These are phyloP conservation scores for Trichosanthes cucumerina DNA, from an alignment of 306 rosid species.

Conservation along the genomic window DNA sequence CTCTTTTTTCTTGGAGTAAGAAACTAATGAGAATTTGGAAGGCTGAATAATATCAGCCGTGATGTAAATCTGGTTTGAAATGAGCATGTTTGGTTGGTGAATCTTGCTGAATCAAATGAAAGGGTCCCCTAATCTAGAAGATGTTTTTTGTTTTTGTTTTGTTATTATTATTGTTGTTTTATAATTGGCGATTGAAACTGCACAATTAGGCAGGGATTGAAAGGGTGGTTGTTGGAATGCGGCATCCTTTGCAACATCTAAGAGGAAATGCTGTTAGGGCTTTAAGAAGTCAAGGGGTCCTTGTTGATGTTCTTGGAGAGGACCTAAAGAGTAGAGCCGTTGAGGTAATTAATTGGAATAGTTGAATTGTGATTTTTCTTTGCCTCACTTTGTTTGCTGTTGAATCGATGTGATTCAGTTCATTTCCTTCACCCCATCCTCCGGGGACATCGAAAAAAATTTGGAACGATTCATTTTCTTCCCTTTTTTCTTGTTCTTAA, in stretches of 20 bases:
- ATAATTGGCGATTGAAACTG: conserved; percentile 13
- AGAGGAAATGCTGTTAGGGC: conserved; percentile 76
- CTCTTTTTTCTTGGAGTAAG: neutral
- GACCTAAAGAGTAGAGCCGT: conserved; percentile 47
- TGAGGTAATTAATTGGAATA: conserved; percentile 34
- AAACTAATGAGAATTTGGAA: too few relatives aligned
- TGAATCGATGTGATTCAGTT: conserved; percentile 35
- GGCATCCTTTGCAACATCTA: conserved; percentile 81
- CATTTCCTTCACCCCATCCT: conserved; percentile 26
- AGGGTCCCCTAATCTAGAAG: neutral
- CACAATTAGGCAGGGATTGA: conserved; percentile 67
- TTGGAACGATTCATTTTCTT: neutral
- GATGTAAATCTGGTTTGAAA: neutral
- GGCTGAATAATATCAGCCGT: too few relatives aligned
- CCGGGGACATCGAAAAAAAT: neutral
- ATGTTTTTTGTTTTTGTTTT: neutral
- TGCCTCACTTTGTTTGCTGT: neutral
- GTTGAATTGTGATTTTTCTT: neutral
- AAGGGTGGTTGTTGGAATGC: conserved; percentile 82
- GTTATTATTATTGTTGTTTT: neutral
- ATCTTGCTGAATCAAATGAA: neutral
- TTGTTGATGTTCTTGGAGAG: conserved; percentile 81
- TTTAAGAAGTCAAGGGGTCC: conserved; percentile 63
- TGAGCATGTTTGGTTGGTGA: neutral
- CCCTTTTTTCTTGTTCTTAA: conserved; percentile 44